These are phyloP conservation scores for Scutellaria baicalensis DNA, from an alignment of 257 asterid genomes.

Conservation along the genomic window DNA sequence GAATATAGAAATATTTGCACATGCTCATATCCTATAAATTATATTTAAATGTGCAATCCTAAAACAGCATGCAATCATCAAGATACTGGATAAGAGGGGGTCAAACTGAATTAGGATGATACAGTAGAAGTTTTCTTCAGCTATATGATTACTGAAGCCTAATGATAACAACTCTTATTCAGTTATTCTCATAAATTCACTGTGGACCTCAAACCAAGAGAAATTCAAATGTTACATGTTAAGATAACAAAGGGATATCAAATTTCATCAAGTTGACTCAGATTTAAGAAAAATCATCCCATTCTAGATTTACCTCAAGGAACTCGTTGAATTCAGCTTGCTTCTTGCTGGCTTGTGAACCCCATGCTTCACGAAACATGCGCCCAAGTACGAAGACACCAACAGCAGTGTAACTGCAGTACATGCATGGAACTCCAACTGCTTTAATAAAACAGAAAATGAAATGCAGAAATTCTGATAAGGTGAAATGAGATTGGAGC, in stretches of 20 bases:
- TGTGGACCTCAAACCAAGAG: background rate
- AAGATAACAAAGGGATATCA: constrained; percentile 3
- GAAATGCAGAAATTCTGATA: constrained; percentile 10
- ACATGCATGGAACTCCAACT: constrained; percentile 26
- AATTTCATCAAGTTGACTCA: constrained; percentile 5
- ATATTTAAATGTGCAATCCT: background rate
- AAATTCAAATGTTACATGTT: background rate
- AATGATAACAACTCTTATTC: background rate
- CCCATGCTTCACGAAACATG: constrained; percentile 89
- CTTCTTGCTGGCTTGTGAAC: constrained; percentile 71
- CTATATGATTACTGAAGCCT: background rate
- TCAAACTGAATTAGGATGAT: constrained; percentile 1
- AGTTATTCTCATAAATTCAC: background rate
- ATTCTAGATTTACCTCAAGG: constrained; percentile 57
- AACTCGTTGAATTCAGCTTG: constrained; percentile 89
- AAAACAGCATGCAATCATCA: background rate
- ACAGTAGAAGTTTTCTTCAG: background rate
- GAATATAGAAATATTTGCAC: background rate
- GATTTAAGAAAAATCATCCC: background rate
- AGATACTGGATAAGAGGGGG: background rate
- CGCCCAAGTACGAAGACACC: constrained; percentile 98
- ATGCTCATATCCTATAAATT: background rate
- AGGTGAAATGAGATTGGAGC: background rate
- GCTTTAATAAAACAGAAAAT: constrained; percentile 11
- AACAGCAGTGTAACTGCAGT: constrained; percentile 83